phyloP scores from a whole-genome alignment of 306 rosid genomes.

The peach (Prunus persica) region Prunus_persica_NCBIv2 NC_034010.1:23213001-23213500 shows the following conservation, averaged over 20 bases:
- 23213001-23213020: not conserved
- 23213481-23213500: no score
- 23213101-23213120: not conserved
- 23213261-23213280: not conserved
- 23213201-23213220: not conserved
- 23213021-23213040: not conserved
- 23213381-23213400: not conserved
- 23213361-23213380: not conserved
- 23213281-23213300: not conserved
- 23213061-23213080: not conserved
- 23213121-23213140: not conserved
- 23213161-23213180: constrained; percentile 2
- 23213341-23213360: constrained; percentile 3
- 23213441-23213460: no score
- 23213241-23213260: not conserved
- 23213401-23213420: no score
- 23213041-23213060: not conserved
- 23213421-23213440: no score
- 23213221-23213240: not conserved
- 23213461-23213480: no score
- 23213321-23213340: not conserved
- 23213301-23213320: constrained; percentile 1
- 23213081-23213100: not conserved
- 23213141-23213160: not conserved
- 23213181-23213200: not conserved